Evolutionary conservation across 805 yeast species (phyloP).

Genomic region (Metschnikowia lunata): DNA sequence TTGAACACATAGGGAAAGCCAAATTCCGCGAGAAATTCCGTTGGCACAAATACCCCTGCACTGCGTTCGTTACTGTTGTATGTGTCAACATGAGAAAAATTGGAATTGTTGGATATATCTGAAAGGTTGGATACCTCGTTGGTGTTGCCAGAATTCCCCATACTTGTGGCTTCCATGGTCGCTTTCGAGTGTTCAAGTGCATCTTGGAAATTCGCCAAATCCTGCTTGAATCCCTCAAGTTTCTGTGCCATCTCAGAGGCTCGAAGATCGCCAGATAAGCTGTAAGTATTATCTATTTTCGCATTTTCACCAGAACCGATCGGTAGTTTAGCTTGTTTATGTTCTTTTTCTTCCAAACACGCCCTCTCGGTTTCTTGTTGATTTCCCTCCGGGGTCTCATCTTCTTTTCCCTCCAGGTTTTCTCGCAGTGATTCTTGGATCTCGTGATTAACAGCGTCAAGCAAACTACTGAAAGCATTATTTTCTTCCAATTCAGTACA

Average conservation of each 20-base stretch:
- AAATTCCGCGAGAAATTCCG: conserved; percentile 3
- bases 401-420: not conserved
- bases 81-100: not conserved
- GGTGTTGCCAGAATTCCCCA: not conserved
- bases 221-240: conserved; percentile 14
- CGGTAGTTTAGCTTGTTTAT: too few species aligned
- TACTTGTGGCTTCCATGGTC: not conserved
- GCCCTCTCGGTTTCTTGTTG: too few species aligned
- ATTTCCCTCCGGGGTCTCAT: not conserved
- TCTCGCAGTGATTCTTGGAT: too few species aligned
- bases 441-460: too few species aligned
- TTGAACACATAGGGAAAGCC: conserved; percentile 8
- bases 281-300: conserved; percentile 4
- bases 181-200: conserved; percentile 12
- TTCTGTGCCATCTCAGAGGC: conserved; percentile 12
- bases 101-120: too few species aligned
- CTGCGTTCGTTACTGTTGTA: not conserved
- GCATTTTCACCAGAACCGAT: conserved; percentile 2
- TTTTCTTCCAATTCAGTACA: too few species aligned
- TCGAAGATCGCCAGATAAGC: conserved; percentile 1
- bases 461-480: too few species aligned
- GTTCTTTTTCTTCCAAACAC: too few species aligned
- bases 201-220: conserved; percentile 13
- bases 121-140: not conserved
- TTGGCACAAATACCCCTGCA: conserved; percentile 1